Evolutionary conservation across 441 rosid species (phyloP).

Genomic region (Eutrema salsugineum): DNA sequence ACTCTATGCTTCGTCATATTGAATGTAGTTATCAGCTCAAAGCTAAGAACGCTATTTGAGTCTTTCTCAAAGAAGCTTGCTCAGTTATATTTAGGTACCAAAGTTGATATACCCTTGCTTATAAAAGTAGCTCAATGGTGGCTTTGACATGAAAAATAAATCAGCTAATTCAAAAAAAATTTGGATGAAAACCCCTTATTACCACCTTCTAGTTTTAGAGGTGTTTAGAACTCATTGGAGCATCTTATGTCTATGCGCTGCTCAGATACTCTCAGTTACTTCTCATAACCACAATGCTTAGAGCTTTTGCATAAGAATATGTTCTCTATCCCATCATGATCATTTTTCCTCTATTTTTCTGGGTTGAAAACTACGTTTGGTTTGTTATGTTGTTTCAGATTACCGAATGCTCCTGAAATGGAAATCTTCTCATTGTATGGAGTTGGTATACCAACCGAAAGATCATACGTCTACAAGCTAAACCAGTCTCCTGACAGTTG

Average conservation of each 20-base stretch:
- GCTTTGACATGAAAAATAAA: neutral
- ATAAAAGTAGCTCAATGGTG: neutral
- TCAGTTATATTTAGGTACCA: neutral
- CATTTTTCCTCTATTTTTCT: neutral
- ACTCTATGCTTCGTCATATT: neutral
- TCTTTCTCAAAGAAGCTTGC: neutral
- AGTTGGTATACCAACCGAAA: slow-evolving; percentile 92
- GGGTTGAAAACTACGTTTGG: neutral
- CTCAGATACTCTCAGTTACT: neutral
- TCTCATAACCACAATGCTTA: neutral
- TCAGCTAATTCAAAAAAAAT: neutral
- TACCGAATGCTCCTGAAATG: slow-evolving; percentile 93
- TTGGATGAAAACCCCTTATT: neutral
- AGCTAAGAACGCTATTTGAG: neutral
- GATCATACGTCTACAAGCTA: slow-evolving; percentile 78
- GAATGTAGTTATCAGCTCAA: neutral
- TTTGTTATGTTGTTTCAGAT: slow-evolving; percentile 46
- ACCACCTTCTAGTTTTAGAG: neutral
- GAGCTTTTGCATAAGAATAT: neutral
- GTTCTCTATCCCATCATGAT: neutral
- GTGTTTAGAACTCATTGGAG: neutral
- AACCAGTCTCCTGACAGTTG: slow-evolving; percentile 69
- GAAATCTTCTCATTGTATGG: slow-evolving; percentile 89
- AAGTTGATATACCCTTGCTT: neutral
- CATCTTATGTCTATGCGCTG: neutral